Evolutionary conservation across 2,329 filamentous ascomycete genomes (phyloP).

Genomic region (Phialophora tarda): DNA sequence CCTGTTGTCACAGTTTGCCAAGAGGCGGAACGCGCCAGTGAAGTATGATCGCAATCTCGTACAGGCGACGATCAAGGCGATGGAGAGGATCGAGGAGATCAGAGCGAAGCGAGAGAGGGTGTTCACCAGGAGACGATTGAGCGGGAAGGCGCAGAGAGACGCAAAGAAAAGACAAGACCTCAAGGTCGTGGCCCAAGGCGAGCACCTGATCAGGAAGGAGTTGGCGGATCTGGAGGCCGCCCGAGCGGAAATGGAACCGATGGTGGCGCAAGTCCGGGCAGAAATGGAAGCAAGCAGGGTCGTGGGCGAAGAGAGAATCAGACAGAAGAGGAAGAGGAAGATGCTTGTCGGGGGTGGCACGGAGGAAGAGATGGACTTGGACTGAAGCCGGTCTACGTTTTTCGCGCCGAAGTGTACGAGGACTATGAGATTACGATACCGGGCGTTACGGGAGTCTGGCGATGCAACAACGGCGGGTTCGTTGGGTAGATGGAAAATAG

Average conservation of each 20-base stretch:
- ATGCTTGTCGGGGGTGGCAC: slow-evolving; percentile 52
- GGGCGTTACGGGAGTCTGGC: slow-evolving; percentile 2
- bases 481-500: not conserved
- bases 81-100: slow-evolving; percentile 89
- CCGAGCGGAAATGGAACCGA: slow-evolving; percentile 42
- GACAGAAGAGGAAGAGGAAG: slow-evolving; percentile 53
- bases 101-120: slow-evolving; percentile 79
- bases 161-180: slow-evolving; percentile 77
- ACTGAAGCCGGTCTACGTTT: slow-evolving; percentile 43
- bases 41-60: slow-evolving; percentile 95
- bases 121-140: slow-evolving; percentile 94
- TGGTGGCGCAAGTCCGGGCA: slow-evolving; percentile 40
- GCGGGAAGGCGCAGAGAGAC: slow-evolving; percentile 75
- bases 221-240: slow-evolving; percentile 64
- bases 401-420: not conserved
- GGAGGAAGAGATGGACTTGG: slow-evolving; percentile 56
- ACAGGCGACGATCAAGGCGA: slow-evolving; percentile 84
- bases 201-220: slow-evolving; percentile 83
- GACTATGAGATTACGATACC: slow-evolving; percentile 26
- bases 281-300: slow-evolving; percentile 47
- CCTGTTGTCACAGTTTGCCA: slow-evolving; percentile 72
- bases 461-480: not conserved
- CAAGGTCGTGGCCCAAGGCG: slow-evolving; percentile 88
- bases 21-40: slow-evolving; percentile 89
- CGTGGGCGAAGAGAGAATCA: slow-evolving; percentile 49